A percentile compares a stretch with the other conserved stretches of the same genome.
phyloP scores from a whole-genome alignment of 306 rosid species.

The Sophora flavescens region DNA sequence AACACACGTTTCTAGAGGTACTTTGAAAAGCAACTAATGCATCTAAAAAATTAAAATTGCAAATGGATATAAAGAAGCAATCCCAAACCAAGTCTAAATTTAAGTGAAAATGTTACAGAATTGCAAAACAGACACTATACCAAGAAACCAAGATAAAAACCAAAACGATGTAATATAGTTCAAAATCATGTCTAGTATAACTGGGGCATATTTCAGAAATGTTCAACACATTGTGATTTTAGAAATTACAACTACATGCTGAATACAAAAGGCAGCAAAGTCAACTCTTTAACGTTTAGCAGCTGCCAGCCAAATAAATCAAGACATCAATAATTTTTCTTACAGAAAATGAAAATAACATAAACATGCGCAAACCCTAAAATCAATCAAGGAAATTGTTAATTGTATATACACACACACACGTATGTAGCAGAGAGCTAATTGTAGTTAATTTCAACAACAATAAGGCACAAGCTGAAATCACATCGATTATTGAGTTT shows the following conservation, averaged over 20 bases:
- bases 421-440: too few relatives aligned
- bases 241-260: neutral
- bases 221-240: neutral
- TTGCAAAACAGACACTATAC: neutral
- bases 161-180: neutral
- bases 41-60: neutral
- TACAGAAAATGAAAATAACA: neutral
- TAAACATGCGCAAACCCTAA: neutral
- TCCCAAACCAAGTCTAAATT: neutral
- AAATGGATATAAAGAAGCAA: neutral
- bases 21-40: neutral
- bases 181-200: neutral
- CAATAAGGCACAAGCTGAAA: neutral
- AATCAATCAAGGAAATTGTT: neutral
- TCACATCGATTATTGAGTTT: too few relatives aligned
- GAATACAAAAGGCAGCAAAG: neutral
- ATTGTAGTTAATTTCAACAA: neutral
- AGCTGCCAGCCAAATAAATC: neutral
- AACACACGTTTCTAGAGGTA: neutral
- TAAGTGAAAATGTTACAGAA: neutral
- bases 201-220: neutral
- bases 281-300: neutral
- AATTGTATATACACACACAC: too few relatives aligned
- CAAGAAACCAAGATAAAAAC: neutral
- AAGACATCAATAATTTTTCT: neutral